Evolutionary conservation across 2,329 filamentous ascomycete genomes (phyloP).

Genomic region (Davidsoniella neocaledoniae): DNA sequence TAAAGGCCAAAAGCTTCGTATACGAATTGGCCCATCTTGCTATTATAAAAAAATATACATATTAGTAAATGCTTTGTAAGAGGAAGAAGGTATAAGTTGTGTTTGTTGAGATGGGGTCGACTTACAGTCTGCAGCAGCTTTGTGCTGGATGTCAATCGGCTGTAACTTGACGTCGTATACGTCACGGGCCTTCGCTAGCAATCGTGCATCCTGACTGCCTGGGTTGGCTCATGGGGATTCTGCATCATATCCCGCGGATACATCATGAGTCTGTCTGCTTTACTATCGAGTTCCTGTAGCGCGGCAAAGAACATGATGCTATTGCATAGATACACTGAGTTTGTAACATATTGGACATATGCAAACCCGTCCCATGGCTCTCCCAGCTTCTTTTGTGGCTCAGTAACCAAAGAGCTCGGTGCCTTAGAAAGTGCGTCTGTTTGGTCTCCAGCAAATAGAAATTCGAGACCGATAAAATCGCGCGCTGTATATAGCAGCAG

Average conservation of each 20-base stretch:
- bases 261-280: constrained; percentile 26
- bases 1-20: constrained; percentile 52
- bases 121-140: constrained; percentile 20
- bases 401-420: too few species aligned
- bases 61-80: background rate
- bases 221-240: constrained; percentile 17
- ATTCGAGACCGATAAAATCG: too few species aligned
- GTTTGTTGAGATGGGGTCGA: background rate
- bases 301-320: constrained; percentile 30
- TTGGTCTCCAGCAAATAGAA: too few species aligned
- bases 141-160: constrained; percentile 23
- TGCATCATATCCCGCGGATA: constrained; percentile 23
- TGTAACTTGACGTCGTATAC: constrained; percentile 24
- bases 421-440: too few species aligned
- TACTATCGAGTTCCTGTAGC: constrained; percentile 22
- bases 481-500: too few species aligned
- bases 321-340: constrained; percentile 26
- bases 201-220: constrained; percentile 16
- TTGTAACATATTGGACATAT: constrained; percentile 29
- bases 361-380: constrained; percentile 24
- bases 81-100: background rate
- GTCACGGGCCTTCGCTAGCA: constrained; percentile 24
- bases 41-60: background rate
- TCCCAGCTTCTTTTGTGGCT: too few species aligned
- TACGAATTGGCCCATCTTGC: constrained; percentile 44